A percentile compares a stretch with the other conserved stretches of the same genome.
phyloP scores from a whole-genome alignment of 1,284 basidiomycete genomes.

The Leccinum pseudoinsigne region DNA sequence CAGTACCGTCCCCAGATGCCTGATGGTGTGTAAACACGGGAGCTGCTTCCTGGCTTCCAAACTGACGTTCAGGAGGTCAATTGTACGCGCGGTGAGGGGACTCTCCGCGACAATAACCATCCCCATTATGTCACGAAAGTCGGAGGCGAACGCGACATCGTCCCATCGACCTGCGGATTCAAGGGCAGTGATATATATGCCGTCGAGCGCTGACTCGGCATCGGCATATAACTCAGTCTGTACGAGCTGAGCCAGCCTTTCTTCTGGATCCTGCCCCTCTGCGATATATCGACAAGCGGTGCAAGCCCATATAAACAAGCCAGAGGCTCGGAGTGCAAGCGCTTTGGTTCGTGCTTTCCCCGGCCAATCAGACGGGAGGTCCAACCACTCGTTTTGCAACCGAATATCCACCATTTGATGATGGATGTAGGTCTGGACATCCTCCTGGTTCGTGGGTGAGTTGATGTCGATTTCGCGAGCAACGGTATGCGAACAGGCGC shows the following conservation, averaged over 20 bases:
- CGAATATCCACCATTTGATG: conserved; percentile 29
- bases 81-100: conserved; percentile 25
- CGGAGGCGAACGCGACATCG: conserved; percentile 28
- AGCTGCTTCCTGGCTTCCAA: conserved; percentile 16
- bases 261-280: conserved; percentile 33
- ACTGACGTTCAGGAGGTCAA: conserved; percentile 29
- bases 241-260: conserved; percentile 30
- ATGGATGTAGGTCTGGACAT: conserved; percentile 33
- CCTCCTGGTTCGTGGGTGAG: conserved; percentile 26
- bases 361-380: conserved; percentile 32
- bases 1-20: conserved; percentile 28
- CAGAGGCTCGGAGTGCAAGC: conserved; percentile 28
- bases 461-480: conserved; percentile 28
- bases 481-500: conserved; percentile 14
- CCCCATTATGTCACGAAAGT: conserved; percentile 37
- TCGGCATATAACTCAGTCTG: conserved; percentile 22
- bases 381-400: conserved; percentile 24
- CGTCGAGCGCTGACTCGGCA: conserved; percentile 32
- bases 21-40: conserved; percentile 32
- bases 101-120: conserved; percentile 31
- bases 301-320: conserved; percentile 38
- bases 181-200: conserved; percentile 34
- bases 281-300: conserved; percentile 35
- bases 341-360: conserved; percentile 19
- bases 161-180: conserved; percentile 32